A percentile compares a stretch with the other conserved stretches of the same genome.
Evolutionary conservation across 2,329 filamentous ascomycete species (phyloP).

Genomic region (Sporothrix humicola): DNA sequence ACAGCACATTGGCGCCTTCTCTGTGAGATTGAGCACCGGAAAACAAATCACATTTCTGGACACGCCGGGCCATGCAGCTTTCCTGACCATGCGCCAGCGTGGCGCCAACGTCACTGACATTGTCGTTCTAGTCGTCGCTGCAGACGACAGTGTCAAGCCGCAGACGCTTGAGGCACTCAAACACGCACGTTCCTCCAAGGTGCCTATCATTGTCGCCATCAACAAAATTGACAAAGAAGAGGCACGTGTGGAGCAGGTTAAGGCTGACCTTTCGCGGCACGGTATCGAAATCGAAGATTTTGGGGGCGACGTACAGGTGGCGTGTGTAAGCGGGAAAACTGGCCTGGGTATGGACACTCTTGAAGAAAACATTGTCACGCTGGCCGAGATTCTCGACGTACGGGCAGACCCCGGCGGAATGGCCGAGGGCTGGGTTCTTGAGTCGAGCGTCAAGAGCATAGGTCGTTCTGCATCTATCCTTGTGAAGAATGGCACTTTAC

Average conservation of each 20-base stretch:
- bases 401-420: slow-evolving; percentile 77
- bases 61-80: slow-evolving; percentile 94
- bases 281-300: slow-evolving; percentile 93
- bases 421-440: slow-evolving; percentile 92
- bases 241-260: slow-evolving; percentile 80
- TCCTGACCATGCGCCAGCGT: slow-evolving; percentile 92
- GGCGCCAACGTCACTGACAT: slow-evolving; percentile 97
- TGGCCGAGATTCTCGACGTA: slow-evolving; percentile 89
- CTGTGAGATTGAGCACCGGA: slow-evolving; percentile 82
- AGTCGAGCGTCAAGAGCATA: slow-evolving; percentile 83
- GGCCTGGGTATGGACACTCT: slow-evolving; percentile 89
- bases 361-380: slow-evolving; percentile 85
- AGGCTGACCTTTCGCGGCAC: slow-evolving; percentile 80
- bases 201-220: slow-evolving; percentile 96
- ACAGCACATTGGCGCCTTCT: slow-evolving; percentile 97
- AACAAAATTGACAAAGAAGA: slow-evolving; percentile 95
- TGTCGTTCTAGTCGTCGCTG: slow-evolving; percentile 91
- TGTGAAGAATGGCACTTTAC: slow-evolving; percentile 84
- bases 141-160: slow-evolving; percentile 96
- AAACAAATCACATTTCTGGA: slow-evolving; percentile 96
- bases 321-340: slow-evolving; percentile 91
- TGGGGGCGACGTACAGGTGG: slow-evolving; percentile 91
- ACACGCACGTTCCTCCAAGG: slow-evolving; percentile 83
- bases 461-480: slow-evolving; percentile 89
- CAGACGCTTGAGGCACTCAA: slow-evolving; percentile 96